Percentiles rank a stretch among this genome's conserved stretches.
Conservation (phyloP, 371 early-diverging fungal genomes). For the Phascolomyces articulosus region DNA sequence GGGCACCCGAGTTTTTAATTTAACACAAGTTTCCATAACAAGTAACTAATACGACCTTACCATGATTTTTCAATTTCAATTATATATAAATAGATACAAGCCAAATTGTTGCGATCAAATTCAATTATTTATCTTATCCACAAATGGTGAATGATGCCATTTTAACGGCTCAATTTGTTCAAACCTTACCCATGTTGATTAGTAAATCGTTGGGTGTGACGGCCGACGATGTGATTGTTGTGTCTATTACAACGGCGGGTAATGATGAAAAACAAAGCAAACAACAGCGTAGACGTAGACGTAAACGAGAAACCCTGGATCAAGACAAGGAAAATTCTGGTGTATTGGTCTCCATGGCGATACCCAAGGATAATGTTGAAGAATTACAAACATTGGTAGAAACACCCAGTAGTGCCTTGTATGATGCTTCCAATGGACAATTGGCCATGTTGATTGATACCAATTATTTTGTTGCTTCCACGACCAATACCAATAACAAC, state of each 20-base stretch:
- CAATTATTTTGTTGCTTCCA: slow-evolving; percentile 25
- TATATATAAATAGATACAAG: slow-evolving; percentile 33
- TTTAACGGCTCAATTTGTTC: slow-evolving; percentile 51
- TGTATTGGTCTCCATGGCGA: slow-evolving; percentile 44
- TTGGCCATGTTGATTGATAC: slow-evolving; percentile 40
- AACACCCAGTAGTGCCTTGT: slow-evolving; percentile 31
- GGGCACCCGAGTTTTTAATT: neutral
- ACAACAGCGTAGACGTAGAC: neutral
- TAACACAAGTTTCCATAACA: neutral
- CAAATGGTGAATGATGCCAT: slow-evolving; percentile 50
- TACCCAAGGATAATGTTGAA: slow-evolving; percentile 28
- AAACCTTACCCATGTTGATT: slow-evolving; percentile 36
- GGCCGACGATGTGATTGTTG: slow-evolving; percentile 47
- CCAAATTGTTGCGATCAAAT: slow-evolving; percentile 40
- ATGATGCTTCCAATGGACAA: slow-evolving; percentile 40
- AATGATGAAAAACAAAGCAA: neutral
- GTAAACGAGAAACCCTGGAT: neutral
- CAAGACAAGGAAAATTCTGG: slow-evolving; percentile 16
- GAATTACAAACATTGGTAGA: slow-evolving; percentile 25
- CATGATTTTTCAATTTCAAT: too few relatives aligned
- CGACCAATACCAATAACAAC: neutral
- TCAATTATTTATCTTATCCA: slow-evolving; percentile 41
- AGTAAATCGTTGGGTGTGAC: slow-evolving; percentile 28
- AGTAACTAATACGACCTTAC: neutral
- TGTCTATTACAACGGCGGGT: slow-evolving; percentile 41